Base-by-base conservation (phyloP, 371 early-diverging fungal genomes). In the Entomophthora muscae region DNA sequence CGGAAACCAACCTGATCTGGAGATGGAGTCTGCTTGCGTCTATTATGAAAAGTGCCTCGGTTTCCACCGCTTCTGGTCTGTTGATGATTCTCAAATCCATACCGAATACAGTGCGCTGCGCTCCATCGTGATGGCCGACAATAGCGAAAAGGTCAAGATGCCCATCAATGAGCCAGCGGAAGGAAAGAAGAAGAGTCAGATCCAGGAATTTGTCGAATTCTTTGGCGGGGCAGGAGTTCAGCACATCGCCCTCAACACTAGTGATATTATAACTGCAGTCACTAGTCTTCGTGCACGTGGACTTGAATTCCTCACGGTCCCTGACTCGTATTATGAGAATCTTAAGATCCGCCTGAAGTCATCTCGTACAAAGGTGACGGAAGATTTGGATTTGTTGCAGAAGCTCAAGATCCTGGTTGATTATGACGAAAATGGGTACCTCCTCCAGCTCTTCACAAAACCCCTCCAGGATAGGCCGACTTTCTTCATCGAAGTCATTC, bases 31-130 rank as follows among this genome's bases (percentile, higher is more conserved):
- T 61, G 85, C 88, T 57, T 88, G 90, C 72, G 88, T 92, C 64
- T 71, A 81, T 68, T 89, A 89, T 67, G 94, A 95, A 75, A 75
- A 83, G 65, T 77, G 83, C 65, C 82, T 97, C 29, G 93, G 89
- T 65, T 95, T 95, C 83, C 95, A 93, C 75, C 86, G 95, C 54
- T 97, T 95, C 87, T 95, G 95, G 95, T 91, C 91, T 31, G 93
- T 97, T 54, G 98, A 97, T 75, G 98, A 97, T 76, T 85, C 80
- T 66, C 90, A 94, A 74, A 91, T 97, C 61, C 88, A 89, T 76
- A 93, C 95, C 57, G 89, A 97, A 71, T 95, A 91, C 80, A 87
- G 88, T 70, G 85, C 95, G 32, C 79, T 95, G 65, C 85, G 94
- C 23, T 93, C 93, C 29, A 90, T 94, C 63, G 96, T 95, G 74